Conservation (phyloP, 2,329 filamentous ascomycete species). For the Whalleya microplaca region DNA sequence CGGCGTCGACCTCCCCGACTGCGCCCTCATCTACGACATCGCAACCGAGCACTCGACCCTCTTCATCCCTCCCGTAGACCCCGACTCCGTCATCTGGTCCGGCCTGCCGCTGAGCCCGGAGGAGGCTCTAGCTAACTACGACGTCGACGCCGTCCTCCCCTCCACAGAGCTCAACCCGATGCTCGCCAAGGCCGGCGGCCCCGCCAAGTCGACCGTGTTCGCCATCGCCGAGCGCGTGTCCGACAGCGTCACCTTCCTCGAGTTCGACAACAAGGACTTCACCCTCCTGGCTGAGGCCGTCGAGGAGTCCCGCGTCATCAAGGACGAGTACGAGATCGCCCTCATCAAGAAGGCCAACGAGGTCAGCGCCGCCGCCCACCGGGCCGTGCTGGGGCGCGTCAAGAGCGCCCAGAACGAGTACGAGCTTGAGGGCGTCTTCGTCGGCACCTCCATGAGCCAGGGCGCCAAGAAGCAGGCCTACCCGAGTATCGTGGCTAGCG, state of each 20-base stretch:
- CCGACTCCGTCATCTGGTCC: conserved; percentile 92
- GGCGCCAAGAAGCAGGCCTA: conserved; percentile 86
- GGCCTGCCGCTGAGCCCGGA: conserved; percentile 79
- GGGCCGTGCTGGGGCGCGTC: conserved; percentile 63
- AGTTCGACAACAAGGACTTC: conserved; percentile 68
- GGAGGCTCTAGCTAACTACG: conserved; percentile 77
- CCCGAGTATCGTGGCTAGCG: conserved; percentile 81
- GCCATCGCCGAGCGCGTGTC: conserved; percentile 81
- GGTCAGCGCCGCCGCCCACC: conserved; percentile 70
- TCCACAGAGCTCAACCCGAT: conserved; percentile 76
- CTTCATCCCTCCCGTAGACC: conserved; percentile 87
- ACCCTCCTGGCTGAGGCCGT: conserved; percentile 63
- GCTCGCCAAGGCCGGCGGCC: conserved; percentile 58
- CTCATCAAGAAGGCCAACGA: conserved; percentile 73
- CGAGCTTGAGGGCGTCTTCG: conserved; percentile 80
- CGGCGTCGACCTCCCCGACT: conserved; percentile 78
- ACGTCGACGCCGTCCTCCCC: conserved; percentile 77
- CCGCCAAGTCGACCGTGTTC: conserved; percentile 60
- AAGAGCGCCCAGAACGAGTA: conserved; percentile 73
- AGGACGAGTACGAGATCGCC: conserved; percentile 75
- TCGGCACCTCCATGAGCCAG: conserved; percentile 74
- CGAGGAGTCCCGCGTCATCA: conserved; percentile 69
- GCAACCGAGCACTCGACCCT: conserved; percentile 73
- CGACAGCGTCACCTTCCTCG: conserved; percentile 70
- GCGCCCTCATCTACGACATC: conserved; percentile 81